Base-by-base conservation (phyloP, 225 moss, liverwort and hornwort species). In the Lunularia cruciata region DNA sequence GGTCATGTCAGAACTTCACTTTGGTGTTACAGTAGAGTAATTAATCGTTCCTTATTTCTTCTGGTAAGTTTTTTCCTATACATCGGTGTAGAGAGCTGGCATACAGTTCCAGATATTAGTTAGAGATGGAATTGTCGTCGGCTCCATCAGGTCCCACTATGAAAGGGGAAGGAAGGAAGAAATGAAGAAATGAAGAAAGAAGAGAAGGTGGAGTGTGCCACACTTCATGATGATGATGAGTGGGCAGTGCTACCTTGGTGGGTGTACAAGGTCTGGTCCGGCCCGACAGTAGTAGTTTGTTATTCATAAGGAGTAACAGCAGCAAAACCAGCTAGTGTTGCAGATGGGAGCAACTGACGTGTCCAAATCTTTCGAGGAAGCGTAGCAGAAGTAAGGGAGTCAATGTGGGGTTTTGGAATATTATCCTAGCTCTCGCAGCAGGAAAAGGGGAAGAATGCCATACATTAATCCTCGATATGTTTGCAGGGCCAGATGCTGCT, bases 381-480 rank as follows among this genome's bases (percentile, higher is more conserved):
- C 22, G 4, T 5, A 52, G 51, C 51, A 47, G 51, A 3, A 52
- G 9, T 52, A 10, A 52, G 51, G 3, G 2, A 52, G 51, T 52
- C 22, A 52, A 3, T 52, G 8, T 52, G 51, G 51, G 22, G 22
- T 52, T 52, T 52, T 23, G 51, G 51, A 7, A 2, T 52, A 11
- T 52, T n/a, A n/a, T 23, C 23, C 12, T 7, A 20, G 16, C 51
- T n/a, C n/a, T n/a, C n/a, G n/a, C n/a, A n/a, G n/a, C n/a, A n/a
- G n/a, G n/a, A n/a, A n/a, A n/a, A n/a, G n/a, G n/a, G n/a, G n/a
- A 52, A 52, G 22, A 52, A 52, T 52, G 51, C 22, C 22, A 52
- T 52, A 23, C 3, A 11, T 10, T 16, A 52, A 52, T 20, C 8
- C n/a, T n/a, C n/a, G n/a, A 52, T 3, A 20, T 52, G 3, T 52